phyloP scores from a whole-genome alignment of 2,329 filamentous ascomycete genomes.

The Cladosporium colombiae region DNA sequence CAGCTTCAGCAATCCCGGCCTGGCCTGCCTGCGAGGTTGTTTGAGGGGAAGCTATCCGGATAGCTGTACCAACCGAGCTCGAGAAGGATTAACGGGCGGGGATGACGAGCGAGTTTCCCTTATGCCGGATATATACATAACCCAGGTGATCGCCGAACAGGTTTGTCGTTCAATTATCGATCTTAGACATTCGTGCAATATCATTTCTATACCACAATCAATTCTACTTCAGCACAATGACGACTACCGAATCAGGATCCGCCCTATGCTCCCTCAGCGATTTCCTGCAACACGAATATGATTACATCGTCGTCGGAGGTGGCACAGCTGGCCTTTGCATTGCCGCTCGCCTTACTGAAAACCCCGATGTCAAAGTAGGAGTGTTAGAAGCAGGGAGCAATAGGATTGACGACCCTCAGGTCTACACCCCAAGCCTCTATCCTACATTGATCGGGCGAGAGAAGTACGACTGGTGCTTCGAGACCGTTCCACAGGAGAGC shows the following conservation, averaged over 20 bases:
- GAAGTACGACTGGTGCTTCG: slow-evolving; percentile 39
- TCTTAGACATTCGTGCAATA: not conserved
- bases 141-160: not conserved
- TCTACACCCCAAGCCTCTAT: slow-evolving; percentile 37
- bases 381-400: slow-evolving; percentile 38
- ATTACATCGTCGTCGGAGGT: slow-evolving; percentile 37
- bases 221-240: not conserved
- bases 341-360: slow-evolving; percentile 34
- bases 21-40: not conserved
- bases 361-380: slow-evolving; percentile 34
- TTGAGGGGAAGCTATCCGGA: slow-evolving; percentile 15
- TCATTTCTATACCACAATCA: no score
- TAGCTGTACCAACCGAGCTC: slow-evolving; percentile 8
- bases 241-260: slow-evolving; percentile 19
- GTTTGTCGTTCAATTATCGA: not conserved
- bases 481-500: slow-evolving; percentile 29
- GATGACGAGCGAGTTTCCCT: not conserved
- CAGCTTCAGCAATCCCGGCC: not conserved
- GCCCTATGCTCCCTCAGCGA: slow-evolving; percentile 33
- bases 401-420: slow-evolving; percentile 32
- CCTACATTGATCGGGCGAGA: slow-evolving; percentile 36
- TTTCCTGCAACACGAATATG: slow-evolving; percentile 30
- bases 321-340: slow-evolving; percentile 37
- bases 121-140: slow-evolving; percentile 1
- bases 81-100: slow-evolving; percentile 6